Percentiles rank a stretch among this genome's conserved stretches.
phyloP scores from a whole-genome alignment of 1,139 yeast genomes.

The Candida anutae region DNA sequence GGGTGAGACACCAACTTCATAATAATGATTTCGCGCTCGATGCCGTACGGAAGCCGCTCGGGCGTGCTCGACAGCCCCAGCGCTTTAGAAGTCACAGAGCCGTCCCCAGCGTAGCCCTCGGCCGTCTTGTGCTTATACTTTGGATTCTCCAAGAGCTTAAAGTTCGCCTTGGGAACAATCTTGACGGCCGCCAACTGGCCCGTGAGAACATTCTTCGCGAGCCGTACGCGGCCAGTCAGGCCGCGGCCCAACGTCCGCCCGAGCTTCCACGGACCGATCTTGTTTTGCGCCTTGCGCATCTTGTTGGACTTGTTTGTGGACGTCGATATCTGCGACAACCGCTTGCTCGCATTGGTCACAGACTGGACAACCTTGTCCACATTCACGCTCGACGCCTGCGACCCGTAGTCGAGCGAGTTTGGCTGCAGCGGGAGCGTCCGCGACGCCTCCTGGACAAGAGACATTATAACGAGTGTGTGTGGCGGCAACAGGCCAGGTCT shows the following conservation, averaged over 20 bases:
- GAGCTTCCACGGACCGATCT: conserved; percentile 94
- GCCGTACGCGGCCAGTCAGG: conserved; percentile 85
- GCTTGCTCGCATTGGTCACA: conserved; percentile 55
- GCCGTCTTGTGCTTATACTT: conserved; percentile 22
- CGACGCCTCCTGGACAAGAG: too few species aligned
- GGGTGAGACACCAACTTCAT: conserved; percentile 87
- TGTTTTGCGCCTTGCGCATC: conserved; percentile 56
- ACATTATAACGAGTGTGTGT: too few species aligned
- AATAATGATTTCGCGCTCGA: conserved; percentile 93
- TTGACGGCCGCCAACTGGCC: conserved; percentile 95
- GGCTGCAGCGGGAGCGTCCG: background rate
- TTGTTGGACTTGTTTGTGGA: conserved; percentile 38
- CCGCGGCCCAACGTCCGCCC: conserved; percentile 95
- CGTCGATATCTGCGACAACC: conserved; percentile 59
- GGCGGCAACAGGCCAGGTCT: too few species aligned
- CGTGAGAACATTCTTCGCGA: conserved; percentile 78
- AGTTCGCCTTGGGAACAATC: conserved; percentile 79
- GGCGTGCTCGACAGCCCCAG: conserved; percentile 17
- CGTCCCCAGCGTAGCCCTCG: conserved; percentile 11
- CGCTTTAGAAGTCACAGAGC: too few species aligned
- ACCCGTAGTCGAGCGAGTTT: background rate
- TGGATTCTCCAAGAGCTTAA: conserved; percentile 48
- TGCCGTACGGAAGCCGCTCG: conserved; percentile 78
- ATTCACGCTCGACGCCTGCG: conserved; percentile 18
- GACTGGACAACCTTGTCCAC: conserved; percentile 44